A percentile compares a stretch with the other conserved stretches of the same genome.
Evolutionary conservation across 2,329 filamentous ascomycete genomes (phyloP).

Genomic region (Sarocladium strictum): DNA sequence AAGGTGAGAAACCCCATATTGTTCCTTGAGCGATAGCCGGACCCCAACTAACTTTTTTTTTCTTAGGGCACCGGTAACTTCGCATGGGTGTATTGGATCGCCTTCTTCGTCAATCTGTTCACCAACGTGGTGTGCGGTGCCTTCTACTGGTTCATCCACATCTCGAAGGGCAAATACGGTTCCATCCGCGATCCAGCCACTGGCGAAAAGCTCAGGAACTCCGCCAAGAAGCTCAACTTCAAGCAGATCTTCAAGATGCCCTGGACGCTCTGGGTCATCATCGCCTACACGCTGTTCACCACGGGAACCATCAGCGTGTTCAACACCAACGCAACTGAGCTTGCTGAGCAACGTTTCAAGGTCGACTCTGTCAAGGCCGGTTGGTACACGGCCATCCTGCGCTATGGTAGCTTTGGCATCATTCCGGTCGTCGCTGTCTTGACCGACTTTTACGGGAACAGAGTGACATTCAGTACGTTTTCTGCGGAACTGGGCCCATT

Average conservation of each 20-base stretch:
- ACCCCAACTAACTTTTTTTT: background rate
- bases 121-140: constrained; percentile 45
- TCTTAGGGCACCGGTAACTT: constrained; percentile 47
- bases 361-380: constrained; percentile 42
- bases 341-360: constrained; percentile 49
- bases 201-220: constrained; percentile 50
- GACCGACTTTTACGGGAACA: constrained; percentile 44
- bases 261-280: constrained; percentile 50
- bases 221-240: constrained; percentile 47
- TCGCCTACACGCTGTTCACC: constrained; percentile 43
- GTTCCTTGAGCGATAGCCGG: too few species aligned
- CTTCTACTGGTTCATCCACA: constrained; percentile 50
- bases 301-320: constrained; percentile 46
- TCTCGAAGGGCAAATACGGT: constrained; percentile 36
- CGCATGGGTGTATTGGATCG: constrained; percentile 52
- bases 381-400: constrained; percentile 46
- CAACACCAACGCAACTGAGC: constrained; percentile 47
- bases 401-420: constrained; percentile 46
- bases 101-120: constrained; percentile 55
- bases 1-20: too few species aligned
- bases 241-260: constrained; percentile 46
- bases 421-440: constrained; percentile 45
- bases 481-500: background rate
- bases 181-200: constrained; percentile 45
- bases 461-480: constrained; percentile 24